A percentile compares a stretch with the other conserved stretches of the same genome.
These are phyloP conservation scores for Dactylellina haptotyla DNA, from an alignment of 2,329 filamentous ascomycete genomes.

Conservation along the genomic window DNA sequence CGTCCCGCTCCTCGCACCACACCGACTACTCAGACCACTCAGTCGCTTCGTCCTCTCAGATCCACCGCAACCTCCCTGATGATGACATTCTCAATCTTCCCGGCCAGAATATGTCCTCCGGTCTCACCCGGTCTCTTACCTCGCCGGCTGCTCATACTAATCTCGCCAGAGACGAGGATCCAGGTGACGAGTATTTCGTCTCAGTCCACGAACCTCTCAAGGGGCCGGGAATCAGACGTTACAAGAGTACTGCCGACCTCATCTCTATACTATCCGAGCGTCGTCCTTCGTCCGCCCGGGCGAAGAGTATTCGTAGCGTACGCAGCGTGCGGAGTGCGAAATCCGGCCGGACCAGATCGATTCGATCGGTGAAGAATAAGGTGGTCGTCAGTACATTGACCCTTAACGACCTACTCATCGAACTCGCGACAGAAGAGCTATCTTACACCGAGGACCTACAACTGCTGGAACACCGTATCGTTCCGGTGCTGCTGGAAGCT, in stretches of 20 bases:
- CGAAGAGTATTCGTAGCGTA: constrained; percentile 77
- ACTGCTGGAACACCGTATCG: constrained; percentile 92
- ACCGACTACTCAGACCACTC: constrained; percentile 42
- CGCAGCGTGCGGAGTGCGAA: constrained; percentile 68
- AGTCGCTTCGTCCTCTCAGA: constrained; percentile 34
- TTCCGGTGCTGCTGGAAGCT: constrained; percentile 82
- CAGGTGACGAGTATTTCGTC: constrained; percentile 52
- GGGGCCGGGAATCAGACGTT: constrained; percentile 62
- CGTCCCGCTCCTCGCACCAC: constrained; percentile 43
- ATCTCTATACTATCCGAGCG: constrained; percentile 86
- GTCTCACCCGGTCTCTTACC: constrained; percentile 68
- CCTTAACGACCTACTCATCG: constrained; percentile 78
- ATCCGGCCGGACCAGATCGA: constrained; percentile 19
- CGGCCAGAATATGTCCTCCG: constrained; percentile 65
- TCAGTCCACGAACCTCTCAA: constrained; percentile 46
- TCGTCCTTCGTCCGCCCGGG: constrained; percentile 61
- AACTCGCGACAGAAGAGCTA: constrained; percentile 82
- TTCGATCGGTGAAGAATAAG: constrained; percentile 48
- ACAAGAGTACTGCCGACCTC: constrained; percentile 92
- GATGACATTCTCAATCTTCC: constrained; percentile 64
- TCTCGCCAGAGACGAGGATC: constrained; percentile 45
- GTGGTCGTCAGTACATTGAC: constrained; percentile 71
- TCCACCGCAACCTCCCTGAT: constrained; percentile 61
- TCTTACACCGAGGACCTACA: constrained; percentile 91
- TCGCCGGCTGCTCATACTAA: constrained; percentile 45